Evolutionary conservation across 768 basidiomycete species (phyloP), one percentile per base, ranked within the genome.

Genomic region (Boletus rufocinnamomeus): DNA sequence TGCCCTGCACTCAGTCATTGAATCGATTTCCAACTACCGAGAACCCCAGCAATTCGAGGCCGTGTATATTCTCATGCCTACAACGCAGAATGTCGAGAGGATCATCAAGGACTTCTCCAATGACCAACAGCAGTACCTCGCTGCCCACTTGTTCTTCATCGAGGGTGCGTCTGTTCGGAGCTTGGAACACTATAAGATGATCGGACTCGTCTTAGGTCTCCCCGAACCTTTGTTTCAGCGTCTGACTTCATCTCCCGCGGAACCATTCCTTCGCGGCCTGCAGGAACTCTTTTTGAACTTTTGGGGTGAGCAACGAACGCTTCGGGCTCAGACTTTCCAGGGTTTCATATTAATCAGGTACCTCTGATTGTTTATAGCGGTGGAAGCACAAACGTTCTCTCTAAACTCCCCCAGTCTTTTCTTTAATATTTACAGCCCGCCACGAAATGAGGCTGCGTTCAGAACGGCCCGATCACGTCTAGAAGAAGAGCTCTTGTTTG

Each of bases 201-300:
- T 44, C 23, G 28, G 43, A 55, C 37, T 53, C 37, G 40, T 37
- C 40, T 37, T 61, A 95, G 96, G 86, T 13, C 78, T 98, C 58
- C 75, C 86, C 25, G 95, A 98, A 61, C 73, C 77, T 21, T 78
- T 98, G 34, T 89, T 96, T 63, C 79, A 91, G 63, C 83, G 82
- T 38, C 71, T 99, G 40, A 87, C 87, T 0, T 75, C 86, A 6
- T 91, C 89, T 1, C 75, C 90, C 2, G 93, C 92, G 8, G 86
- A 89, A 57, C 87, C 89, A 2, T 81, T 86, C 63, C 79, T 98
- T n/a, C 82, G 82, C 59, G 83, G 80, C 4, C 73, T 96, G 52
- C 87, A 88, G 64, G 97, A 99, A 68, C 79, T 98, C 37, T 98
- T 88, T 73, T 73, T 97, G 63, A 96, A 98, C 73, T 92, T 96